Conservation (phyloP, 345 rosid genomes). For the Carallia pectinifolia region DNA sequence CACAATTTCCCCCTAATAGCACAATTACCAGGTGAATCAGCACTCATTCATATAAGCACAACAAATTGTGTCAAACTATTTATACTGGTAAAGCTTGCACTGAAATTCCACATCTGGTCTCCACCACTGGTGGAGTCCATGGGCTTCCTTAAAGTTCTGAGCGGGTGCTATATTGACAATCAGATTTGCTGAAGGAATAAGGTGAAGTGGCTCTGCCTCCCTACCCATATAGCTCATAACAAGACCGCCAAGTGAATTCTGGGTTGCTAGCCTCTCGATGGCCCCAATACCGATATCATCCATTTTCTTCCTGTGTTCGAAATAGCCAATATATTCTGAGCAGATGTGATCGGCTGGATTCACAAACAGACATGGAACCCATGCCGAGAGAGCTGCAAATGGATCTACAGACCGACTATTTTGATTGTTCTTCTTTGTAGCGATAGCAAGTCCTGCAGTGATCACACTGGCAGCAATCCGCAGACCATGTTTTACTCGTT, state of each 20-base stretch:
- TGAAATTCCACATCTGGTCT: slow-evolving; percentile 50
- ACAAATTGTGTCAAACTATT: slow-evolving; percentile 17
- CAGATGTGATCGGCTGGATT: slow-evolving; percentile 68
- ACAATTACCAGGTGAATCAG: not conserved
- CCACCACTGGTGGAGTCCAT: slow-evolving; percentile 98
- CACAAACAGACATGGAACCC: slow-evolving; percentile 65
- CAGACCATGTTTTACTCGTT: slow-evolving; percentile 61
- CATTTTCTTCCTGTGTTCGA: slow-evolving; percentile 87
- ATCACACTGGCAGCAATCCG: slow-evolving; percentile 69
- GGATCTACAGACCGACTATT: slow-evolving; percentile 39
- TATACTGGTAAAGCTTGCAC: slow-evolving; percentile 52
- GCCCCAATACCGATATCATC: slow-evolving; percentile 74
- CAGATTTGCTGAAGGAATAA: slow-evolving; percentile 72
- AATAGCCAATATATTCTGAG: slow-evolving; percentile 79
- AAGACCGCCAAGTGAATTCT: slow-evolving; percentile 64
- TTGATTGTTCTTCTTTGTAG: slow-evolving; percentile 37
- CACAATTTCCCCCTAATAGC: not conserved
- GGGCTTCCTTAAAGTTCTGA: slow-evolving; percentile 63
- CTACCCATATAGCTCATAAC: slow-evolving; percentile 55
- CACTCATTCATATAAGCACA: not conserved
- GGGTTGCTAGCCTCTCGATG: slow-evolving; percentile 67
- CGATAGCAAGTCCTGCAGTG: slow-evolving; percentile 79
- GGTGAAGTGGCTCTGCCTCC: slow-evolving; percentile 64
- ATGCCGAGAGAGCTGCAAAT: slow-evolving; percentile 52
- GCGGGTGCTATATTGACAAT: slow-evolving; percentile 42